Base-by-base conservation (phyloP, 2,329 filamentous ascomycete genomes). In the Ceratocystis colombiana region DNA sequence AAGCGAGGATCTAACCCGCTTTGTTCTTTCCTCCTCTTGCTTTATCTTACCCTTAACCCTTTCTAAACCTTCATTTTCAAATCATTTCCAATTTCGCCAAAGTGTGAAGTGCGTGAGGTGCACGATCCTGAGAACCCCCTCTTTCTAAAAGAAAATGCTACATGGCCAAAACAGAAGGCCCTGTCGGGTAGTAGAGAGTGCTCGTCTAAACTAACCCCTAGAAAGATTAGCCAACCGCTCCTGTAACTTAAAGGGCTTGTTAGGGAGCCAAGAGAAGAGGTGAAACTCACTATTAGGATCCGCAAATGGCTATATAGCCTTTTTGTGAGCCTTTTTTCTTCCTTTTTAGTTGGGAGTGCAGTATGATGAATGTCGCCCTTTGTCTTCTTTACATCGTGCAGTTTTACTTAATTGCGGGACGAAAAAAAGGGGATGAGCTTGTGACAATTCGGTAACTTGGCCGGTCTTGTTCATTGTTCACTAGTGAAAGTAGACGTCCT, bases 61-160 rank as follows among this genome's bases (percentile, higher is more conserved):
- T 17, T 48, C 46, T 20, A n/a, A n/a, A n/a, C 46, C 20, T 48
- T 20, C 22, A 53, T 53, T 25, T 48, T 53, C 28, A 7, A 20
- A 37, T 59, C 28, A 59, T n/a, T 59, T 30, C 55, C 55, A 59
- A 59, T 59, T 59, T 59, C 55, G 55, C 55, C 55, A 59, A 59
- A 59, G 28, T 59, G 55, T 59, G 55, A 59, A 59, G 55, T 59
- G 55, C 28, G 22, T 2, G 10, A 41, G 12, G 37, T 41, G 37
- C 37, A 25, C n/a, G 48, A 59, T 59, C 55, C 55, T 37, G 5
- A 33, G 28, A 25, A 15, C 30, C 30, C 37, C 37, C 37, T 41
- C 37, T 41, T 41, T 41, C 37, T 41, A 41, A 12, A 41, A 41
- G 37, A 33, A 33, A 59, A 59, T 59, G 17, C 28, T 17, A 37